Base-by-base conservation (phyloP, 2,329 filamentous ascomycete genomes). In the Pestalotiopsis sp. region DNA sequence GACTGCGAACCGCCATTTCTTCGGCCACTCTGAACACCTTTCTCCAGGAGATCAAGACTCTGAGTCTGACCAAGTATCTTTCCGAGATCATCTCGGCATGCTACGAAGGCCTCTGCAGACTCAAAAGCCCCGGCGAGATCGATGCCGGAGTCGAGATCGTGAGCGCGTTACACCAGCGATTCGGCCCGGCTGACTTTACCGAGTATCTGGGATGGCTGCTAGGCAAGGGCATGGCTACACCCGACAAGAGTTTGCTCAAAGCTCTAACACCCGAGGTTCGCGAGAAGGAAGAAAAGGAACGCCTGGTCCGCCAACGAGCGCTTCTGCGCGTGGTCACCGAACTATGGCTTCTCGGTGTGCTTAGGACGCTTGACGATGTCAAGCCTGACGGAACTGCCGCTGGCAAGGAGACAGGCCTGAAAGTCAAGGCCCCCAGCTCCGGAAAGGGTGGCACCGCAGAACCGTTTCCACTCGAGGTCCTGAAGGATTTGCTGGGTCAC, bases 21-120 rank as follows among this genome's bases (percentile, higher is more conserved):
- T 84, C 93, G 63, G 86, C 94, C 68, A 93, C 92, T 67, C 90
- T 95, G 67, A 85, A 89, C 73, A 96, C 94, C 69, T 97, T 98
- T 81, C 84, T 97, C 62, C 90, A 95, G 79, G 95, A 98, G 78
- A 95, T 97, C 75, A 91, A 92, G 75, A 93, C 93, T 31, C 87
- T 98, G 36, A 98, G 95, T 74, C 87, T 98, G 65, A 93, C 95
- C 86, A 98, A 97, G 80, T 98, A 98, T 81, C 90, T 98, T 17
- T 98, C 95, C 74, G 95, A 98, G 82, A 97, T 98, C 74, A 94
- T 98, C 75, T 95, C 95, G 25, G 95, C 95, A 70, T 97, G 94
- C 83, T 97, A 95, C 79, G 95, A 98, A 81, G 95, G 95, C 9
- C 87, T 98, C 6, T 97, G 93, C 83, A 95, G 92, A 80, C 89